Evolutionary conservation across 345 rosid genomes (phyloP).

Genomic region (Euphorbia lathyris): DNA sequence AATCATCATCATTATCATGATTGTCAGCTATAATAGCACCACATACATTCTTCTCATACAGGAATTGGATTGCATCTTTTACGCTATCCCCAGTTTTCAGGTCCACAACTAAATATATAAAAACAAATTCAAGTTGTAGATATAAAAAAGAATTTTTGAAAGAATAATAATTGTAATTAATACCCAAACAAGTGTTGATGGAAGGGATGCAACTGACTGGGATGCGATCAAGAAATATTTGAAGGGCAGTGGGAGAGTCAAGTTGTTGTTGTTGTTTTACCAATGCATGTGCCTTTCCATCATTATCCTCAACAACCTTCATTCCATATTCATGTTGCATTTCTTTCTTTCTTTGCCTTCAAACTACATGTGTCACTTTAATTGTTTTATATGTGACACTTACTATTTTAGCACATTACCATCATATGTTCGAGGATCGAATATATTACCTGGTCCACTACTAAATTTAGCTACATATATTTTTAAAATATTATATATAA

Average conservation of each 20-base stretch:
- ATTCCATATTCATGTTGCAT: constrained; percentile 18
- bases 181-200: constrained; percentile 39
- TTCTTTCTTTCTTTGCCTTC: neutral
- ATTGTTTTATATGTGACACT: no score
- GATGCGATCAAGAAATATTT: constrained; percentile 39
- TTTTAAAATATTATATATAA: no score
- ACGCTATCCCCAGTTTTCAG: constrained; percentile 32
- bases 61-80: constrained; percentile 28
- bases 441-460: no score
- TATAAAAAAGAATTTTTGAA: no score
- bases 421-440: no score
- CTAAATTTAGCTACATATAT: no score
- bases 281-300: neutral
- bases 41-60: constrained; percentile 33
- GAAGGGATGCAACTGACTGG: constrained; percentile 42
- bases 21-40: constrained; percentile 44
- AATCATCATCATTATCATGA: constrained; percentile 8
- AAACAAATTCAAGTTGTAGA: no score
- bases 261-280: constrained; percentile 13
- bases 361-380: no score
- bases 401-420: no score
- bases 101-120: constrained; percentile 22
- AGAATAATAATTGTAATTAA: neutral
- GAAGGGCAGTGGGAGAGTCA: constrained; percentile 33
- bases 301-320: constrained; percentile 9